Conservation (phyloP, 1,139 yeast genomes). For the Scheffersomyces cryptocercus region DNA sequence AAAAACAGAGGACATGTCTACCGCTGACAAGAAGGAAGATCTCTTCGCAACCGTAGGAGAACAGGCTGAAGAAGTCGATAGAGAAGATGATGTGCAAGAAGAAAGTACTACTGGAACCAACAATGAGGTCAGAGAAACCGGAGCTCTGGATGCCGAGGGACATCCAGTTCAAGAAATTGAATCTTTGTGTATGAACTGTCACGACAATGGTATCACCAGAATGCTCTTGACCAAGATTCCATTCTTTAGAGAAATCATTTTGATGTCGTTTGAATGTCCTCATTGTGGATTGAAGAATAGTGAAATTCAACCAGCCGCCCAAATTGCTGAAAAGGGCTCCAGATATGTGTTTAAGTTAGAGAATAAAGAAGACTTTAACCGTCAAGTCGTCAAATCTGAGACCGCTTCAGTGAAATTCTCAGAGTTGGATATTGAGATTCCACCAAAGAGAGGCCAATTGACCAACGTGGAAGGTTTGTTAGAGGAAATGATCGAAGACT, state of each 20-base stretch:
- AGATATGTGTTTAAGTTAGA: conserved; percentile 74
- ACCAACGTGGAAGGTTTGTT: conserved; percentile 91
- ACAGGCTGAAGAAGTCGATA: conserved; percentile 13
- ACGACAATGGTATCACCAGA: conserved; percentile 79
- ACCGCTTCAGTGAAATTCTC: conserved; percentile 78
- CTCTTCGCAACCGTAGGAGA: conserved; percentile 58
- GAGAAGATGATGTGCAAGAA: conserved; percentile 2
- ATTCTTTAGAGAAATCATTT: conserved; percentile 82
- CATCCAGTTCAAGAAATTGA: conserved; percentile 95
- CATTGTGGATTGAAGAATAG: conserved; percentile 91
- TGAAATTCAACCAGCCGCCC: conserved; percentile 93
- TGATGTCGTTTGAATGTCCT: conserved; percentile 95
- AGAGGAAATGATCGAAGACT: conserved; percentile 80
- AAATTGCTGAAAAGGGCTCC: conserved; percentile 83
- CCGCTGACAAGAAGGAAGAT: conserved; percentile 27
- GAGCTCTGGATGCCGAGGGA: conserved; percentile 83
- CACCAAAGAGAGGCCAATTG: conserved; percentile 91
- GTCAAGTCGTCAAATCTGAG: conserved; percentile 93
- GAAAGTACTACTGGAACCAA: conserved; percentile 4
- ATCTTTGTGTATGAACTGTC: conserved; percentile 95
- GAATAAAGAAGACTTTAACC: conserved; percentile 69
- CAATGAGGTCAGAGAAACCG: conserved; percentile 36
- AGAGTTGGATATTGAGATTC: conserved; percentile 91
- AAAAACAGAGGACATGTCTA: conserved; percentile 12
- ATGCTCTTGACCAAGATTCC: conserved; percentile 88